Evolutionary conservation across 371 early-diverging fungal species (phyloP), one percentile per base, ranked within the genome.

Genomic region (Dichotomocladium elegans): DNA sequence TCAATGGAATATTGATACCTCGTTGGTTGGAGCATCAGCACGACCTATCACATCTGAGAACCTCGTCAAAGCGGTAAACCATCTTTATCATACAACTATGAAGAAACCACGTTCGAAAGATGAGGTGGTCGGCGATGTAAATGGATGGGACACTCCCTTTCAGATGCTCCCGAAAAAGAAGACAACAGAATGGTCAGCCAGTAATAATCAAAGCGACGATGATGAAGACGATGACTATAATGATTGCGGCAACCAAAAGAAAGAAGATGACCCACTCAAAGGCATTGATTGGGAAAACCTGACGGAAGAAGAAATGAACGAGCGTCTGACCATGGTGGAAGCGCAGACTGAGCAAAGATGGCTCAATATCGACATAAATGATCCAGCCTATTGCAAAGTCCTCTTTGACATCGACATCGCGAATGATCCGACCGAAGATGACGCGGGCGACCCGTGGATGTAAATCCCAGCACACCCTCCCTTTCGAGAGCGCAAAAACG

Each of bases 301-400:
- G 12, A 68, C 68, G 0, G 68, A 67, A 34, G 68, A 72, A 21
- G 76, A 76, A 6, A 22, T 76, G n/a, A 60, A 53, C n/a, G 61
- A 45, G 21, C 35, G 76, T 12, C 22, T 76, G 4, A 52, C 37
- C 2, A 30, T 55, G 10, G 70, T 76, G 1, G 68, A 68, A 41
- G 60, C 66, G 49, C 61, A 65, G n/a, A 70, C 70, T 0, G 57
- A 53, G 0, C 62, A 64, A 41, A 46, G 72, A 28, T 68, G 72
- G 64, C 17, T 72, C n/a, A 68, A 56, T 43, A 59, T 70, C 0
- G 68, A 63, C 19, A 53, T 70, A 41, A 51, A 72, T 30, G 76
- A 76, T 40, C 63, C 68, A 7, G 43, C 58, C 1, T 64, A 76
- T 40, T 26, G 64, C 10, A 76, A 76, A 53, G 68, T 70, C 1